A percentile compares a stretch with the other conserved stretches of the same genome.
phyloP scores from a whole-genome alignment of 192 early-diverging fungal species.

The Pilobolus umbonatus region DNA sequence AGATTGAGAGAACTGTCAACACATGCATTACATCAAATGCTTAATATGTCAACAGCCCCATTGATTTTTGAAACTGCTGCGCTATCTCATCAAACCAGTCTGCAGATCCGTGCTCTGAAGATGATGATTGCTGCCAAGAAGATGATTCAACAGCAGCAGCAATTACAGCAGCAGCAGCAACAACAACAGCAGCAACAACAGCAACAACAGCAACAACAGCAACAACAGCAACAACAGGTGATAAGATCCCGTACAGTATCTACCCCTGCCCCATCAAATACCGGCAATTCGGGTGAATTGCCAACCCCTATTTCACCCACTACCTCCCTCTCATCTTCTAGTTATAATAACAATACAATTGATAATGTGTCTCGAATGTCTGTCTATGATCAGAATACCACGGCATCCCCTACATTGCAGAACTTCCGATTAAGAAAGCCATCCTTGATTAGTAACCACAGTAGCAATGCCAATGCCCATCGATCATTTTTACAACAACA shows the following conservation, averaged over 20 bases:
- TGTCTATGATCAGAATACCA: constrained; percentile 1
- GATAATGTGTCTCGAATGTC: not conserved
- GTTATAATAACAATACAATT: not conserved
- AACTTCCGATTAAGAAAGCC: constrained; percentile 3
- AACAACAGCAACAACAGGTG: constrained; percentile 20
- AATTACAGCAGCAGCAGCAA: constrained; percentile 7
- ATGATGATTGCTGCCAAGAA: constrained; percentile 57
- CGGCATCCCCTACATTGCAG: not conserved
- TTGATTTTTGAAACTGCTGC: constrained; percentile 65
- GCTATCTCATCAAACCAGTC: constrained; percentile 59
- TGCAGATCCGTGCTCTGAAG: constrained; percentile 56
- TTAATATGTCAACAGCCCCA: constrained; percentile 58
- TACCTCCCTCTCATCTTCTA: constrained; percentile 5
- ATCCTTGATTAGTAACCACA: not conserved
- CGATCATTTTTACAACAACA: no score
- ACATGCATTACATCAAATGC: constrained; percentile 57
- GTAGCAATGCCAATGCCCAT: no score
- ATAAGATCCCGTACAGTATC: constrained; percentile 8
- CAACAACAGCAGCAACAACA: constrained; percentile 2
- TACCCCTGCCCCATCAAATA: not conserved
- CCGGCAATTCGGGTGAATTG: not conserved
- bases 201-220: constrained; percentile 38
- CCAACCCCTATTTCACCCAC: constrained; percentile 5
- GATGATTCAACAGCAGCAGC: constrained; percentile 53
- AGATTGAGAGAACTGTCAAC: constrained; percentile 50